Evolutionary conservation across 2,329 filamentous ascomycete genomes (phyloP), one percentile per base, ranked within the genome.

Genomic region (Orbilia oligospora): DNA sequence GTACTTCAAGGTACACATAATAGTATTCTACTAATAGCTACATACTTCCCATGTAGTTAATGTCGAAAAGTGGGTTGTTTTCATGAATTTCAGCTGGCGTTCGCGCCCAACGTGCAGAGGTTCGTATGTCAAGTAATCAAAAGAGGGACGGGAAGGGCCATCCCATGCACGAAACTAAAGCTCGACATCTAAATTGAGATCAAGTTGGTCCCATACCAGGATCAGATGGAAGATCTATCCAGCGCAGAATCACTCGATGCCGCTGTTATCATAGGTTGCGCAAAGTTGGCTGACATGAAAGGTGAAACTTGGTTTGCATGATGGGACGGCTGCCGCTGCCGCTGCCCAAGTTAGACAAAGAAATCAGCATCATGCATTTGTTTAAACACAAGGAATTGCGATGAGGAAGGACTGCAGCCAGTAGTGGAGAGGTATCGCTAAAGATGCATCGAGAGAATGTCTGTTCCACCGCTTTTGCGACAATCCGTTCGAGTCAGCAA

Each of bases 101-200:
- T 61, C 70, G 61, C 44, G 16, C 61, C 10, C 36, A 22, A 61
- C 27, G 5, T 73, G 70, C 70, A 73, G 70, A 58, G 27, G n/a
- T 20, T 51, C 12, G 18, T 61, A 66, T 73, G 70, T 55, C 61
- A 33, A 73, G 70, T 73, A 73, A 73, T 73, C 70, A 73, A 41
- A 49, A 41, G 24, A 36, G 38, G 51, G 51, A 67, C 70, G 70
- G 63, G 70, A 73, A 27, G 49, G 22, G 27, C 70, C 51, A 66
- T 44, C 36, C 36, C 46, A 63, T 67, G 49, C 61, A 73, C 70
- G 22, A 41, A 73, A 73, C 61, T 41, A 44, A 65, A 65, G 56
- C 20, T 73, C 41, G 51, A 73, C 30, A 38, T 67, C 70, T 12
- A 44, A 64, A 56, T 30, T 30, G 3, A 51, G 22, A 16, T 24